phyloP scores from a whole-genome alignment of 768 basidiomycete genomes.

The Mycena vitilis region DNA sequence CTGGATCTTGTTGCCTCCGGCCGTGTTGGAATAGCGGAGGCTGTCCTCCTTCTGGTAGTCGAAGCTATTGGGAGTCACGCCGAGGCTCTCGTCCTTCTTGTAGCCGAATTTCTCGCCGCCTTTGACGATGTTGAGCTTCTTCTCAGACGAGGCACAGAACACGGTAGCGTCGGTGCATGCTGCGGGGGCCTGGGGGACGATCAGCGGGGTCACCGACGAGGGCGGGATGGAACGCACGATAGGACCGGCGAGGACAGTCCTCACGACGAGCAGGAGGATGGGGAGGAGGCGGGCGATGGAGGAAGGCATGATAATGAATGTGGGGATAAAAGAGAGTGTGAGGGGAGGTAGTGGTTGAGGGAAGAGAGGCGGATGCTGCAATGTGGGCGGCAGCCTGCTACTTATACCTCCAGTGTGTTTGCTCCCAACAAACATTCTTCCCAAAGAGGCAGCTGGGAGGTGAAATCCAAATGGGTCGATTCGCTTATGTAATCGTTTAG shows the following conservation, averaged over 20 bases:
- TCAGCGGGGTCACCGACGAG: slow-evolving; percentile 14
- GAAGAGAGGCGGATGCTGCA: neutral
- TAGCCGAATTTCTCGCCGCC: too few relatives aligned
- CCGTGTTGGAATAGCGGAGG: too few relatives aligned
- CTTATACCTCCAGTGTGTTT: neutral
- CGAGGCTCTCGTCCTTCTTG: too few relatives aligned
- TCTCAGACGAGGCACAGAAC: too few relatives aligned
- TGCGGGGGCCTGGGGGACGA: neutral
- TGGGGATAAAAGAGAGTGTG: slow-evolving; percentile 36
- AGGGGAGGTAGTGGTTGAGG: slow-evolving; percentile 21
- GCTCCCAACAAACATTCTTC: too few relatives aligned
- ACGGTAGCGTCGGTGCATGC: neutral
- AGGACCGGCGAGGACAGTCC: slow-evolving; percentile 38
- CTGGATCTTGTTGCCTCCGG: too few relatives aligned
- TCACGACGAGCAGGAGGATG: slow-evolving; percentile 31
- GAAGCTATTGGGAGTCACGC: too few relatives aligned
- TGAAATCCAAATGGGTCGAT: too few relatives aligned
- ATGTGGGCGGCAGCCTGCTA: neutral
- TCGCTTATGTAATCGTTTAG: too few relatives aligned
- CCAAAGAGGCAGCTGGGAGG: too few relatives aligned
- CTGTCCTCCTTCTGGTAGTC: too few relatives aligned
- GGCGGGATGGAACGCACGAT: slow-evolving; percentile 18
- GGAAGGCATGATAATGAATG: slow-evolving; percentile 36
- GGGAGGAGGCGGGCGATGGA: slow-evolving; percentile 25
- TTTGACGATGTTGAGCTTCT: too few relatives aligned